Evolutionary conservation across 768 basidiomycete genomes (phyloP), one percentile per base, ranked within the genome.

Genomic region (Russula vinacea): DNA sequence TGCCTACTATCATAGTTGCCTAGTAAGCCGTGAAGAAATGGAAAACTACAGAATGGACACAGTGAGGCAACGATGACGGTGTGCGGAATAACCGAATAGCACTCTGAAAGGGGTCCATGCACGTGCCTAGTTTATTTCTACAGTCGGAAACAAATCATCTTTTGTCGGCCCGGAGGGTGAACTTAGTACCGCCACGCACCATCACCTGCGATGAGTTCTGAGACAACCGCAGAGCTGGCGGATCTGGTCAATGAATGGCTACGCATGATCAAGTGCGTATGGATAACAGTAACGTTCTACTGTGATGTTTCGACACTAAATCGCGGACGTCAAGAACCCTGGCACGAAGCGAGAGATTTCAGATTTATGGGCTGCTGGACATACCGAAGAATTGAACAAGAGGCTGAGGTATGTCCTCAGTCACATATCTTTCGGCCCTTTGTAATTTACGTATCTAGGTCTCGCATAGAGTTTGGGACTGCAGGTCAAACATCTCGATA

Each of bases 401-500:
- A 79, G 85, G 26, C 77, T 88, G 80, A 81, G 80, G 86, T 84
- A 60, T 52, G 49, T 11, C 10, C 35, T 54, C 44, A 9, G 42
- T 29, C 45, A 19, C 9, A 10, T 35, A 26, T 56, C 16, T 26
- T 33, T 49, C n/a, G 24, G 16, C 22, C 17, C 14, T 49, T 32
- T 40, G 54, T 56, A 67, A 33, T 47, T 13, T 37, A 4, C n/a
- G 3, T 19, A n/a, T 29, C n/a, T 47, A 90, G 89, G 68, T 76
- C 76, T 5, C 83, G 92, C 40, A 94, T 95, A 68, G 83, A 88
- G 64, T 95, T 95, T 73, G 92, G 92, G 5, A 95, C 92, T 26
- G 91, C 92, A 29, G 49, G 49, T 47, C 45, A 39, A 11, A 8
- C 37, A 19, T 40, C 37, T 47, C 19, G 24, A 44, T 56, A 29